Evolutionary conservation across 2,329 filamentous ascomycete species (phyloP).

Genomic region (Fusarium subtropicale): DNA sequence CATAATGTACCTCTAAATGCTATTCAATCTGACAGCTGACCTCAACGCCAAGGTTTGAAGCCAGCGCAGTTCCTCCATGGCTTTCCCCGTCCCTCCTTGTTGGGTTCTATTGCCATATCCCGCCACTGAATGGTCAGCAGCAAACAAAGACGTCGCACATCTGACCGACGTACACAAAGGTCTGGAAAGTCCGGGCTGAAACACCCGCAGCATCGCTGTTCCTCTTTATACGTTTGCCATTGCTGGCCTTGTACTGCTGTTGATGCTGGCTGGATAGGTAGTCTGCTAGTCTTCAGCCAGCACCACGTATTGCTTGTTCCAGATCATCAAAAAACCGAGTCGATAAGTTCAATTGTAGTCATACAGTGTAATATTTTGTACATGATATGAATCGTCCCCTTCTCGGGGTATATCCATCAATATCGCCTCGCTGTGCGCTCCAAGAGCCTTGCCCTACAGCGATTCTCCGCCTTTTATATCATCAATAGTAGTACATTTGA

Average conservation of each 20-base stretch:
- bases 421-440: slow-evolving; percentile 10
- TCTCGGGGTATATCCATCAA: slow-evolving; percentile 1
- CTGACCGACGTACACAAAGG: neutral
- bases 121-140: neutral
- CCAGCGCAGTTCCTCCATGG: neutral
- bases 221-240: neutral
- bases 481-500: slow-evolving; percentile 33
- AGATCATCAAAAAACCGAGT: neutral
- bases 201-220: neutral
- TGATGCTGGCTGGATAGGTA: neutral
- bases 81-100: neutral
- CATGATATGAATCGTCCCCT: slow-evolving; percentile 15
- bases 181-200: neutral
- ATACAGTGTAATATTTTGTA: slow-evolving; percentile 27
- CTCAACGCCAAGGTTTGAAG: slow-evolving; percentile 2
- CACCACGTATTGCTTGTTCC: neutral
- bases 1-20: neutral
- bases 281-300: neutral
- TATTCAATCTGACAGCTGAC: neutral
- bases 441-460: neutral
- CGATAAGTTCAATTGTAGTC: neutral
- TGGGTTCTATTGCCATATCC: neutral
- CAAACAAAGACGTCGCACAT: neutral
- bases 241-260: neutral
- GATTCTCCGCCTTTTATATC: slow-evolving; percentile 4